Base-by-base conservation (phyloP, 257 asterid species). In the Capsicum pubescens region DNA sequence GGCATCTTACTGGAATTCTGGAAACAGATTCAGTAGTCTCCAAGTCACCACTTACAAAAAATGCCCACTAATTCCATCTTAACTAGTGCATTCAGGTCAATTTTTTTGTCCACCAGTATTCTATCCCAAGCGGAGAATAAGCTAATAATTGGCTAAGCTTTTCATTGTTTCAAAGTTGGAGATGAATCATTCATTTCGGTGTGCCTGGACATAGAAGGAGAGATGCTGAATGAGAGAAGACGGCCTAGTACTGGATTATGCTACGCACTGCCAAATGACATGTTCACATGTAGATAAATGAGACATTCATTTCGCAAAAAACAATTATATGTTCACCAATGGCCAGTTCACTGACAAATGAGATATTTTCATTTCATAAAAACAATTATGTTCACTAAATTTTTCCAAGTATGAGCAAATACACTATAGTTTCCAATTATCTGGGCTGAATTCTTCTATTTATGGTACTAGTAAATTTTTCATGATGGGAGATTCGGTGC, bases 41-140 rank as follows among this genome's bases (percentile, higher is more conserved):
- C 56, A 46, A 10, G 39, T 84, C 72, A 42, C 81, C 64, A 67
- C 72, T 66, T 79, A 1, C 19, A 79, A 48, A 63, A 84, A 61
- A 55, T 78, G 21, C 56, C 86, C 69, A 13, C 84, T 56, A 14
- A 66, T 50, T 76, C 84, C 21, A 82, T 79, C 84, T 50, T 61
- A 66, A 36, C 9, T 14, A 84, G 19, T 63, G 4, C 16, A 35
- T 36, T 77, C 46, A 50, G 36, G 11, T 61, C 35, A 15, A 1
- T 55, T 69, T 16, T 50, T 36, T 63, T 58, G 58, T 67, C 81
- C 55, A 56, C n/a, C 26, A 48, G 57, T 83, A 15, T 36, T 68
- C 8, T 9, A 57, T 68, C 61, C 58, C 85, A 71, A 71, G 82
- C 82, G 15, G 72, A 83, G 35, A 83, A 68, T 69, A 83, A 50